These are phyloP conservation scores for Adansonia gregorii DNA, from an alignment of 441 rosid species.

Conservation along the genomic window DNA sequence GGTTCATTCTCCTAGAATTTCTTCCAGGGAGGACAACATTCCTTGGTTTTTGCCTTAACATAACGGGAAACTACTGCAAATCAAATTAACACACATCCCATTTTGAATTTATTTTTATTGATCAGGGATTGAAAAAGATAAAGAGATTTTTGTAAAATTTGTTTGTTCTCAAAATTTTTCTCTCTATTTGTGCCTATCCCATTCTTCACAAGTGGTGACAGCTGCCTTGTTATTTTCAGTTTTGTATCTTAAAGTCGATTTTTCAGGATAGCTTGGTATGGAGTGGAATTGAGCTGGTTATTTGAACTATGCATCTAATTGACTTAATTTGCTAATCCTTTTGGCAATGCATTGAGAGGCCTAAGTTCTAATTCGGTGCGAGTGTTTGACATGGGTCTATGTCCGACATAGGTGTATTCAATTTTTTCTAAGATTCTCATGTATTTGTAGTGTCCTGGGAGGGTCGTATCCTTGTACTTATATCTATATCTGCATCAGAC, in stretches of 20 bases:
- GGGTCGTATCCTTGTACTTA: too few species aligned
- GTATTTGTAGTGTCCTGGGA: too few species aligned
- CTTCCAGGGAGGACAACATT: neutral
- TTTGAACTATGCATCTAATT: neutral
- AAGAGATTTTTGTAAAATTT: neutral
- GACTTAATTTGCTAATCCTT: neutral
- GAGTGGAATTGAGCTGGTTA: slow-evolving; percentile 16
- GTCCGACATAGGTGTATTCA: too few species aligned
- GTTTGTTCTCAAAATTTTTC: neutral
- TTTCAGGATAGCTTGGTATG: neutral
- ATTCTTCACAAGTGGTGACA: slow-evolving; percentile 4
- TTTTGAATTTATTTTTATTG: neutral
- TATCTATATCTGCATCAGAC: too few species aligned
- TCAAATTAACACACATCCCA: neutral
- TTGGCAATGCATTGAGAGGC: neutral
- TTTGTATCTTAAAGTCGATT: neutral
- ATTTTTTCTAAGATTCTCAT: too few species aligned
- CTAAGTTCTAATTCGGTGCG: too few species aligned
- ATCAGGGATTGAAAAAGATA: neutral
- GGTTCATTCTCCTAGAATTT: neutral
- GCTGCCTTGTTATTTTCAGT: neutral
- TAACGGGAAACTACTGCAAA: neutral
- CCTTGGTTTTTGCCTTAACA: neutral
- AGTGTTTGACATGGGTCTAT: too few species aligned
- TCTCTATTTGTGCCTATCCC: neutral